These are phyloP conservation scores for Carex parvula DNA, from an alignment of 176 grass and related monocot genomes.

Conservation along the genomic window DNA sequence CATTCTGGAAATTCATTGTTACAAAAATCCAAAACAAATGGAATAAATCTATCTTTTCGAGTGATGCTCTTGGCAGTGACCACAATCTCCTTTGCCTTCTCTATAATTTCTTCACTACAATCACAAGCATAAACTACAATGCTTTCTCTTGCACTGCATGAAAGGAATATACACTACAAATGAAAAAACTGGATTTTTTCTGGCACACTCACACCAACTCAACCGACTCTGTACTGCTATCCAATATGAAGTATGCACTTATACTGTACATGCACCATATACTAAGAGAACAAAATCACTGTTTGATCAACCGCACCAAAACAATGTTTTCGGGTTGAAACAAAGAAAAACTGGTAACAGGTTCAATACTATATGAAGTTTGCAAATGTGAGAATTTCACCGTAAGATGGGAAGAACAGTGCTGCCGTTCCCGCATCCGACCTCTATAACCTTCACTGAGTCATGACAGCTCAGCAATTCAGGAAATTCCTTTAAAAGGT, in stretches of 20 bases:
- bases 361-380: neutral
- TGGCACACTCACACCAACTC: neutral
- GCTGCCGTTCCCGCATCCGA: slow-evolving; percentile 92
- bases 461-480: slow-evolving; percentile 46
- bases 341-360: neutral
- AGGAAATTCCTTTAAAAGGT: slow-evolving; percentile 87
- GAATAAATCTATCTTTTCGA: slow-evolving; percentile 45
- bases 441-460: slow-evolving; percentile 55
- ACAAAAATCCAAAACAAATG: slow-evolving; percentile 74
- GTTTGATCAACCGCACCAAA: neutral
- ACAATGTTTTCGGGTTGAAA: neutral
- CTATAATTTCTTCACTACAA: slow-evolving; percentile 84
- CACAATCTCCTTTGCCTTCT: slow-evolving; percentile 73
- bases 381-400: slow-evolving; percentile 19
- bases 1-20: slow-evolving; percentile 67
- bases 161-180: slow-evolving; percentile 21
- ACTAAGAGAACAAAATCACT: neutral
- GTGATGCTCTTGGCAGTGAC: slow-evolving; percentile 30
- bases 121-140: slow-evolving; percentile 84
- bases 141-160: slow-evolving; percentile 62
- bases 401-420: slow-evolving; percentile 48
- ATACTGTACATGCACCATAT: neutral
- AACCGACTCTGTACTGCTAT: neutral
- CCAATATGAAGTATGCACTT: neutral
- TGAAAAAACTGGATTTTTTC: neutral